Conservation (phyloP, 1,139 yeast genomes). For the Blastobotrys arbuscula region DNA sequence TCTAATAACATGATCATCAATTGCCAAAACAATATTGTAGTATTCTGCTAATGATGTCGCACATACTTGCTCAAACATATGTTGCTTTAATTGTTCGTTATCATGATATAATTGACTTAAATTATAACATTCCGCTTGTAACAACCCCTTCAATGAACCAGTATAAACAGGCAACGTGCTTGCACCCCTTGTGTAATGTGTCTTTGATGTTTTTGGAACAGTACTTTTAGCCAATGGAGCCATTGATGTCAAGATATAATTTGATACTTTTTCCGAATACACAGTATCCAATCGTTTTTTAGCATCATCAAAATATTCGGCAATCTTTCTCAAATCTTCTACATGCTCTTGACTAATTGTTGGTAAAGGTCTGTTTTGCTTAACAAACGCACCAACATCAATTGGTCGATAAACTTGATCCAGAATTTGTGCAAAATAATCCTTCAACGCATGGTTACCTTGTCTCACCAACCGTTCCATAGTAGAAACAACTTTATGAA, state of each 20-base stretch:
- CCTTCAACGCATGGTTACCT: slow-evolving; percentile 24
- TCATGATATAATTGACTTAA: slow-evolving; percentile 20
- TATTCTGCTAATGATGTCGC: slow-evolving; percentile 36
- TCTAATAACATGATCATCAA: slow-evolving; percentile 28
- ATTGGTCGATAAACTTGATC: slow-evolving; percentile 23
- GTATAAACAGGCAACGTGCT: slow-evolving; percentile 55
- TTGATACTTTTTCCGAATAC: slow-evolving; percentile 45
- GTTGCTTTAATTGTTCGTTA: slow-evolving; percentile 14
- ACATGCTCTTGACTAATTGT: slow-evolving; percentile 17
- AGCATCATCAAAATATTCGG: slow-evolving; percentile 30
- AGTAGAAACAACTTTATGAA: slow-evolving; percentile 30
- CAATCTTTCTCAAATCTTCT: slow-evolving; percentile 18
- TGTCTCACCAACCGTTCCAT: slow-evolving; percentile 24
- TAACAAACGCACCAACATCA: slow-evolving; percentile 22
- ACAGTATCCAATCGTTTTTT: slow-evolving; percentile 40
- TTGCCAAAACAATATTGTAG: slow-evolving; percentile 32
- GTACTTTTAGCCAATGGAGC: slow-evolving; percentile 43
- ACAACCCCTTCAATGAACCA: slow-evolving; percentile 45
- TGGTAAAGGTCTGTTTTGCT: slow-evolving; percentile 21
- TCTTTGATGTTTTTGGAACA: slow-evolving; percentile 27
- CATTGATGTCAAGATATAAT: slow-evolving; percentile 40
- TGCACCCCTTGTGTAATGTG: slow-evolving; percentile 56
- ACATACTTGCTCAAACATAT: slow-evolving; percentile 39
- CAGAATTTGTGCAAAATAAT: slow-evolving; percentile 23
- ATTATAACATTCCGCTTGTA: slow-evolving; percentile 29